Conservation (phyloP, 441 rosid species). For the Gossypium schwendimanii region DNA sequence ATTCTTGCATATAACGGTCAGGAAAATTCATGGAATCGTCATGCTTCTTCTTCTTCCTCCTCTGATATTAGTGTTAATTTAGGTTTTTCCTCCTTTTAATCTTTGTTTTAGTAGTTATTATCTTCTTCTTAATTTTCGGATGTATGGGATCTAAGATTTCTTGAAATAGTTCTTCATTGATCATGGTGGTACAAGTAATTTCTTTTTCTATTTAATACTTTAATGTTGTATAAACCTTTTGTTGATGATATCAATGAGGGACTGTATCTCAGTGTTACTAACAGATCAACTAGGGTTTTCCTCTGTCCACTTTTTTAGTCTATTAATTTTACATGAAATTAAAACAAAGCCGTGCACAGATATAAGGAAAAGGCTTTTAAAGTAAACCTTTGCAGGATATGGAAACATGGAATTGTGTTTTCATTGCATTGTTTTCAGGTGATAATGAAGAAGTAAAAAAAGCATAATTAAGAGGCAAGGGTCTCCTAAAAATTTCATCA, state of each 20-base stretch:
- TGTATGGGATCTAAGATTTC: conserved; percentile 15
- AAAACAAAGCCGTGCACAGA: not conserved
- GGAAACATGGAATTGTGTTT: not conserved
- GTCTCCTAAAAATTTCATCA: not conserved
- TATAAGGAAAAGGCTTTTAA: too few relatives aligned
- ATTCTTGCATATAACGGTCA: conserved; percentile 30
- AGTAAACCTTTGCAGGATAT: too few relatives aligned
- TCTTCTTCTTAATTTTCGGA: conserved; percentile 7
- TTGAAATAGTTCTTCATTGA: conserved; percentile 20
- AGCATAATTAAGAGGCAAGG: not conserved
- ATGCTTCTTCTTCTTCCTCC: conserved; percentile 13
- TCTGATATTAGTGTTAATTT: conserved; percentile 22
- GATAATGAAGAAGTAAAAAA: too few relatives aligned
- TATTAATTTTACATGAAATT: not conserved
- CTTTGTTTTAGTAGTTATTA: not conserved
- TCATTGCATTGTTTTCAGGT: not conserved
- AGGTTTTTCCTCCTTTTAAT: conserved; percentile 3
- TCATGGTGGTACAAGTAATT: conserved; percentile 17
- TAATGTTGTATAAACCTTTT: conserved; percentile 6
- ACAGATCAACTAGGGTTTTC: conserved; percentile 28
- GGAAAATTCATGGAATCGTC: conserved; percentile 22
- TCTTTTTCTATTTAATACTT: conserved; percentile 14
- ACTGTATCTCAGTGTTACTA: not conserved
- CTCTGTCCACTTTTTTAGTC: not conserved
- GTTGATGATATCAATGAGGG: conserved; percentile 1